These are phyloP conservation scores for Alternaria infectoria DNA, from an alignment of 2,329 filamentous ascomycete species.

Conservation along the genomic window DNA sequence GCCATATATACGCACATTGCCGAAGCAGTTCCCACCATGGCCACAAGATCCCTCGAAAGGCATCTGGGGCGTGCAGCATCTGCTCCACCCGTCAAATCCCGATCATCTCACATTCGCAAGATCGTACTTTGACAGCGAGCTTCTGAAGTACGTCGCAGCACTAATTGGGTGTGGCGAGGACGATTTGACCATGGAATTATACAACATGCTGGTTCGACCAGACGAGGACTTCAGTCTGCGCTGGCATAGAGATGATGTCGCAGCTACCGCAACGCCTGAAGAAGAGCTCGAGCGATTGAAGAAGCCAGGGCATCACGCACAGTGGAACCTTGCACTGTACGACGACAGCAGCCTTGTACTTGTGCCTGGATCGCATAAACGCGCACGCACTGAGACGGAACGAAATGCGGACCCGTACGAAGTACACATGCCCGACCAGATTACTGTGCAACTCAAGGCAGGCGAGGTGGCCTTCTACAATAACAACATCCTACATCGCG, in stretches of 20 bases:
- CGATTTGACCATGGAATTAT: slow-evolving; percentile 82
- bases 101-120: slow-evolving; percentile 66
- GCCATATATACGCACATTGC: slow-evolving; percentile 82
- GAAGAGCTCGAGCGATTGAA: slow-evolving; percentile 70
- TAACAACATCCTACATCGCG: slow-evolving; percentile 83
- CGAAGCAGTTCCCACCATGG: slow-evolving; percentile 93
- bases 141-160: slow-evolving; percentile 69
- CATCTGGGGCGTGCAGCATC: slow-evolving; percentile 90
- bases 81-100: slow-evolving; percentile 75
- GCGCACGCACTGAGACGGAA: slow-evolving; percentile 74
- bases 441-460: slow-evolving; percentile 69
- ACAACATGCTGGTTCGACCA: slow-evolving; percentile 82
- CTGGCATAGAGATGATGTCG: slow-evolving; percentile 88
- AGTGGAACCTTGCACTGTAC: slow-evolving; percentile 86
- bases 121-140: slow-evolving; percentile 73
- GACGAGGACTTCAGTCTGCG: slow-evolving; percentile 73
- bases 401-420: slow-evolving; percentile 71
- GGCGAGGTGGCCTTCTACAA: slow-evolving; percentile 89
- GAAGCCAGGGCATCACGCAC: slow-evolving; percentile 73
- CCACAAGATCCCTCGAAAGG: slow-evolving; percentile 64
- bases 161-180: slow-evolving; percentile 63
- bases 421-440: slow-evolving; percentile 65
- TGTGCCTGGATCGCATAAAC: slow-evolving; percentile 75
- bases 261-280: slow-evolving; percentile 66
- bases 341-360: slow-evolving; percentile 75